A percentile compares a stretch with the other conserved stretches of the same genome.
These are phyloP conservation scores for Raddia distichophylla DNA, from an alignment of 176 grass and related monocot genomes.

Conservation along the genomic window DNA sequence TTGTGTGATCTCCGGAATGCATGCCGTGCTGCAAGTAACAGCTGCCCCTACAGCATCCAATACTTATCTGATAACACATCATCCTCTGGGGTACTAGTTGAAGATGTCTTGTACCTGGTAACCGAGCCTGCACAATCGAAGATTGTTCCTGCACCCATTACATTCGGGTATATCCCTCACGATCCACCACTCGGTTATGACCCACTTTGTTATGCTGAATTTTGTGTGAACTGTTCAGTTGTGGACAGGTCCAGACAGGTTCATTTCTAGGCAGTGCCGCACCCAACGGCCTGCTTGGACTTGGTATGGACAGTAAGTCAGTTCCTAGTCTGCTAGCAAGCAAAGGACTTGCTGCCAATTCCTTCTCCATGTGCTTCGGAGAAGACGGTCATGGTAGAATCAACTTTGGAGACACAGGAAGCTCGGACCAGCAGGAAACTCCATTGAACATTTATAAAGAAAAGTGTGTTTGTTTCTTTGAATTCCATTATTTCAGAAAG, in stretches of 20 bases:
- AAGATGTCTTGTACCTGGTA: conserved; percentile 81
- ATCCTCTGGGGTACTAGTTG: conserved; percentile 66
- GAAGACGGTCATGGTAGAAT: conserved; percentile 68
- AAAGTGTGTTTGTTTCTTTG: conserved; percentile 49
- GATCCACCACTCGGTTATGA: neutral
- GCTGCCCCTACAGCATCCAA: conserved; percentile 67
- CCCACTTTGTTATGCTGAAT: conserved; percentile 6
- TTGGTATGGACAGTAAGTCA: conserved; percentile 74
- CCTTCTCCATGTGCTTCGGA: conserved; percentile 96
- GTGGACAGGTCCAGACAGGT: conserved; percentile 77
- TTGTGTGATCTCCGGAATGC: conserved; percentile 49
- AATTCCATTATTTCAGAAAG: neutral
- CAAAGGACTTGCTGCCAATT: conserved; percentile 64
- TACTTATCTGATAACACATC: conserved; percentile 87
- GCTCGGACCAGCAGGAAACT: conserved; percentile 80
- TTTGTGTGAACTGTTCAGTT: conserved; percentile 60
- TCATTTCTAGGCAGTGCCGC: conserved; percentile 71
- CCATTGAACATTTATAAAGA: conserved; percentile 55
- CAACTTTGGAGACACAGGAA: conserved; percentile 94
- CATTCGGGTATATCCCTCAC: conserved; percentile 70
- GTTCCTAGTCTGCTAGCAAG: conserved; percentile 81
- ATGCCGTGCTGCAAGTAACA: conserved; percentile 51
- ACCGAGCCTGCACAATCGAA: conserved; percentile 46
- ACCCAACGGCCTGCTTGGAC: conserved; percentile 85
- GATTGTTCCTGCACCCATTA: conserved; percentile 62